phyloP scores from a whole-genome alignment of 2,329 filamentous ascomycete genomes.

The Ascochyta viciae-villosae region DNA sequence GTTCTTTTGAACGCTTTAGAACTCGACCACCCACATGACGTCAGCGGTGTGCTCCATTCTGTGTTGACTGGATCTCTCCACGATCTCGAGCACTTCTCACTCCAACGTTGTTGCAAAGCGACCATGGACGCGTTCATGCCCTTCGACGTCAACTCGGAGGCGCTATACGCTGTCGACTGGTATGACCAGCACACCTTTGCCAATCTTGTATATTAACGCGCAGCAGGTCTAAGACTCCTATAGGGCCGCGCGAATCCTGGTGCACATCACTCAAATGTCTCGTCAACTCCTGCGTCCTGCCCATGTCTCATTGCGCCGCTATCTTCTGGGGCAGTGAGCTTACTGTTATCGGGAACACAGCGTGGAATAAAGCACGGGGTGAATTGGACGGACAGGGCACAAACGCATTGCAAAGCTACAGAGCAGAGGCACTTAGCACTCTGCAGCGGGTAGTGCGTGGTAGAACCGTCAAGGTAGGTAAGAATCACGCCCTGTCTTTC shows the following conservation, averaged over 20 bases:
- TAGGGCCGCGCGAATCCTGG: conserved; percentile 48
- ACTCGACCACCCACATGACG: conserved; percentile 14
- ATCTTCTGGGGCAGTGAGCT: conserved; percentile 53
- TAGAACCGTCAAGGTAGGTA: conserved; percentile 49
- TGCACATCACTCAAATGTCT: conserved; percentile 40
- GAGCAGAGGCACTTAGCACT: conserved; percentile 43
- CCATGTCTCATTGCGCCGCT: conserved; percentile 52
- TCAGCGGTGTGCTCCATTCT: conserved; percentile 1
- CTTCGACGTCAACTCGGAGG: conserved; percentile 15
- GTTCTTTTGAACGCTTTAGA: conserved; percentile 2
- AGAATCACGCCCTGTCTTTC: conserved; percentile 24
- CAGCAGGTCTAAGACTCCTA: conserved; percentile 35
- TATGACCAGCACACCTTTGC: background rate
- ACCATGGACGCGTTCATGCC: conserved; percentile 16
- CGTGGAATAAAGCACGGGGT: conserved; percentile 49
- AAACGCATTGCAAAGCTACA: conserved; percentile 40
- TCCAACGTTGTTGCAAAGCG: conserved; percentile 3
- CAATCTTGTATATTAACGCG: background rate
- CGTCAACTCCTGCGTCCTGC: conserved; percentile 47
- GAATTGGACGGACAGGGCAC: conserved; percentile 46
- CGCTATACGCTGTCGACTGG: conserved; percentile 14
- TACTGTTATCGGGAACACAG: conserved; percentile 50
- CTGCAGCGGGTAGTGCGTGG: conserved; percentile 46
- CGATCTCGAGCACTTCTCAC: background rate
- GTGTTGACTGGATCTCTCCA: background rate